Conservation (phyloP, 2,329 filamentous ascomycete genomes). For the Penicillium aurantiogriseum region DNA sequence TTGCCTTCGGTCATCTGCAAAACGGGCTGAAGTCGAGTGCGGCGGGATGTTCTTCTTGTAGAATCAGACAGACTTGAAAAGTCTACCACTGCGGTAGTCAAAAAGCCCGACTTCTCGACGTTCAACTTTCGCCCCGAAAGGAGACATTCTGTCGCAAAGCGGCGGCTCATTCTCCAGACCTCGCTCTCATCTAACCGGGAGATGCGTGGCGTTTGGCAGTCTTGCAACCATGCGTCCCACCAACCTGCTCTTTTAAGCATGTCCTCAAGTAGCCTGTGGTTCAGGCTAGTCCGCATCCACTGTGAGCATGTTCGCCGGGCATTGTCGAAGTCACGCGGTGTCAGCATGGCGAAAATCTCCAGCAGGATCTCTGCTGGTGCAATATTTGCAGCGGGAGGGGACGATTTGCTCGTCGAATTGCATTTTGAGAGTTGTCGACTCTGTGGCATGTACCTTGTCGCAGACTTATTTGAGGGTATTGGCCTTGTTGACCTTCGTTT, state of each 20-base stretch:
- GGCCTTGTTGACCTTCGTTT: not conserved
- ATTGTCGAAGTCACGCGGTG: constrained; percentile 57
- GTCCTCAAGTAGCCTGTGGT: constrained; percentile 48
- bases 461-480: not conserved
- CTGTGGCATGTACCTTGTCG: not conserved
- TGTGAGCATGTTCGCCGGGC: constrained; percentile 59
- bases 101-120: constrained; percentile 35
- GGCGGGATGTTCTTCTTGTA: constrained; percentile 12
- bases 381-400: constrained; percentile 32
- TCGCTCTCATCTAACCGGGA: constrained; percentile 39
- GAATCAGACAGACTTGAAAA: constrained; percentile 26
- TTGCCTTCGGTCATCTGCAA: constrained; percentile 13
- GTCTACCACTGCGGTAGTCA: constrained; percentile 37
- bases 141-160: constrained; percentile 52
- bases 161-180: constrained; percentile 45
- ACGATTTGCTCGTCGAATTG: not conserved
- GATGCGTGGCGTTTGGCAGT: constrained; percentile 28
- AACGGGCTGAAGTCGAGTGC: constrained; percentile 14
- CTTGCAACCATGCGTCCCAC: constrained; percentile 45
- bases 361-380: constrained; percentile 52
- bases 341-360: constrained; percentile 47
- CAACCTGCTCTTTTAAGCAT: constrained; percentile 60
- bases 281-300: constrained; percentile 61
- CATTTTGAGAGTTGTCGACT: not conserved
- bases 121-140: constrained; percentile 38